Evolutionary conservation across 495 filamentous ascomycete genomes (phyloP).

Genomic region (Podospora pseudopauciseta): DNA sequence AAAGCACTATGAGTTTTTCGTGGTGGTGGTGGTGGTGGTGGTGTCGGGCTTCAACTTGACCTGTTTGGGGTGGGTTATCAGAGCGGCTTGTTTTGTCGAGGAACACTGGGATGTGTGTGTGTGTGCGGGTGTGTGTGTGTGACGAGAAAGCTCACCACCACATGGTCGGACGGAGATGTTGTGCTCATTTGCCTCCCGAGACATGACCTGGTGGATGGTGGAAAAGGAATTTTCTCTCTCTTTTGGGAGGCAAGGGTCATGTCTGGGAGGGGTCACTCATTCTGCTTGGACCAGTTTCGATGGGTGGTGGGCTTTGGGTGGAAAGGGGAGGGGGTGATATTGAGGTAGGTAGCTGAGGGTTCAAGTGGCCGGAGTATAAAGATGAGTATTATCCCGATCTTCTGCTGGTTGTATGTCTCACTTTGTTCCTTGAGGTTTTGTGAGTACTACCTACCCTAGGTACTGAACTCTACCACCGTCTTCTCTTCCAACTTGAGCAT

Average conservation of each 20-base stretch:
- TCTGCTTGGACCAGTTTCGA: background rate
- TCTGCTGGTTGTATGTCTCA: background rate
- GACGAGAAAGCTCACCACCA: background rate
- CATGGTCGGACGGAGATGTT: background rate
- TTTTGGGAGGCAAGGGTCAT: background rate
- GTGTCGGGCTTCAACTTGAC: conserved; percentile 4
- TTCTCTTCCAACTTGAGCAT: background rate
- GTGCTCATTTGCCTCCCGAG: background rate
- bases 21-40: background rate
- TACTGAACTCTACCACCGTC: background rate
- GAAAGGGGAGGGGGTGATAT: no score
- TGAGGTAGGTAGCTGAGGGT: background rate
- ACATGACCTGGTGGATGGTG: background rate
- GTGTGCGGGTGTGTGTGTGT: background rate
- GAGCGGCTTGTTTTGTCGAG: background rate
- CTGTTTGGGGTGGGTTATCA: background rate
- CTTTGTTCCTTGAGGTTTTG: background rate
- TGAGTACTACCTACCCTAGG: background rate
- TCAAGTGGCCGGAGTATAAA: background rate
- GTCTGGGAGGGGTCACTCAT: background rate
- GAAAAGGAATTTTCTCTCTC: background rate
- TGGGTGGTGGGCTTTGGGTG: background rate
- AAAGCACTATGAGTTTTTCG: background rate
- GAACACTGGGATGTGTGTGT: background rate
- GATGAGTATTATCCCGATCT: background rate